Percentiles rank a stretch among this genome's conserved stretches.
These are phyloP conservation scores for Leccinum subspadiceum DNA, from an alignment of 1,284 basidiomycete species.

Conservation along the genomic window DNA sequence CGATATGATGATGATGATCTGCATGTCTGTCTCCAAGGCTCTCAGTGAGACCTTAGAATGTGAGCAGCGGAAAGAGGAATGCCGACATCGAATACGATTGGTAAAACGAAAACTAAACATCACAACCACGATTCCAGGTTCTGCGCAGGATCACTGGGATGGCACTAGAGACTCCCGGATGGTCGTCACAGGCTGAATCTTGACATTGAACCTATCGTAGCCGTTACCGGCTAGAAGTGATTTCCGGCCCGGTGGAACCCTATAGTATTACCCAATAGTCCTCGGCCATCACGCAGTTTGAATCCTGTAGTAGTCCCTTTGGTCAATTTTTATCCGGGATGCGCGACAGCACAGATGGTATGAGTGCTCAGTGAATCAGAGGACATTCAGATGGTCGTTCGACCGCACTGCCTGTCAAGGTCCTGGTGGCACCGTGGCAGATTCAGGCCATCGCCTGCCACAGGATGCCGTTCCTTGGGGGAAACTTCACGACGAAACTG, in stretches of 20 bases:
- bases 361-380: neutral
- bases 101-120: no score
- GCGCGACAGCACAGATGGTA: neutral
- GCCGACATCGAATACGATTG: no score
- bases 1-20: no score
- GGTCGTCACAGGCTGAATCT: no score
- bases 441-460: constrained; percentile 4
- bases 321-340: neutral
- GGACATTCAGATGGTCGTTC: neutral
- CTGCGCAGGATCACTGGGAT: no score
- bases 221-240: neutral
- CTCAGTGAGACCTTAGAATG: no score
- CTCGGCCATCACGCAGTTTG: neutral
- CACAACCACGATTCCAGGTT: no score
- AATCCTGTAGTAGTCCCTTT: no score
- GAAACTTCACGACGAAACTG: neutral
- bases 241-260: neutral
- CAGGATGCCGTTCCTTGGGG: neutral
- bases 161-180: no score
- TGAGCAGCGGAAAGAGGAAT: no score
- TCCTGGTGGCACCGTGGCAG: neutral
- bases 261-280: neutral
- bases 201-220: no score
- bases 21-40: no score
- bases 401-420: neutral